These are phyloP conservation scores for Arxiozyma telluris DNA, from an alignment of 1,139 yeast species.

Conservation along the genomic window DNA sequence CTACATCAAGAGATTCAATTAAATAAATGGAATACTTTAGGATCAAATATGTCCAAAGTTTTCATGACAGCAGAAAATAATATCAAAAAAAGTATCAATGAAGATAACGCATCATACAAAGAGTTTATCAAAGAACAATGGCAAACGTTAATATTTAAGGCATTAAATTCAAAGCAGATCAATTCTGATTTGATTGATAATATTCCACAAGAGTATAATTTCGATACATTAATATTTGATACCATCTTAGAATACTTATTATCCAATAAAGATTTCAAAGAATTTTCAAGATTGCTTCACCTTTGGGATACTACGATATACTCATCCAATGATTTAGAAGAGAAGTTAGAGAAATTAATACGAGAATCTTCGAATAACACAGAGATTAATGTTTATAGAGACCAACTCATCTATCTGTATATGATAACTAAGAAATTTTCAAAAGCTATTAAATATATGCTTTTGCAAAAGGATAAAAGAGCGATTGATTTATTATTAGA, in stretches of 20 bases:
- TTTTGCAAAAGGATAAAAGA: slow-evolving; percentile 45
- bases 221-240: slow-evolving; percentile 41
- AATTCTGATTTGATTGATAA: slow-evolving; percentile 26
- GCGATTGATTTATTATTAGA: slow-evolving; percentile 49
- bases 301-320: slow-evolving; percentile 56
- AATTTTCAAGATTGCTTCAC: slow-evolving; percentile 37
- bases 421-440: slow-evolving; percentile 49
- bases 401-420: slow-evolving; percentile 49
- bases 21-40: slow-evolving; percentile 40
- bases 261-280: slow-evolving; percentile 28
- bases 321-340: slow-evolving; percentile 40
- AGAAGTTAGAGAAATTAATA: slow-evolving; percentile 38
- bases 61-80: slow-evolving; percentile 1
- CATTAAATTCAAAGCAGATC: slow-evolving; percentile 43
- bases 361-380: slow-evolving; percentile 17
- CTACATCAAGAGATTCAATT: slow-evolving; percentile 45
- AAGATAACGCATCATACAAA: slow-evolving; percentile 28
- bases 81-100: slow-evolving; percentile 14
- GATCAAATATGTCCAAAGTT: slow-evolving; percentile 3
- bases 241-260: slow-evolving; percentile 46
- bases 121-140: slow-evolving; percentile 44
- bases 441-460: slow-evolving; percentile 56
- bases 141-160: slow-evolving; percentile 56
- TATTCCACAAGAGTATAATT: slow-evolving; percentile 41
- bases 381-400: slow-evolving; percentile 33